phyloP scores from a whole-genome alignment of 2,329 filamentous ascomycete species.

The Cytospora piceae region DNA sequence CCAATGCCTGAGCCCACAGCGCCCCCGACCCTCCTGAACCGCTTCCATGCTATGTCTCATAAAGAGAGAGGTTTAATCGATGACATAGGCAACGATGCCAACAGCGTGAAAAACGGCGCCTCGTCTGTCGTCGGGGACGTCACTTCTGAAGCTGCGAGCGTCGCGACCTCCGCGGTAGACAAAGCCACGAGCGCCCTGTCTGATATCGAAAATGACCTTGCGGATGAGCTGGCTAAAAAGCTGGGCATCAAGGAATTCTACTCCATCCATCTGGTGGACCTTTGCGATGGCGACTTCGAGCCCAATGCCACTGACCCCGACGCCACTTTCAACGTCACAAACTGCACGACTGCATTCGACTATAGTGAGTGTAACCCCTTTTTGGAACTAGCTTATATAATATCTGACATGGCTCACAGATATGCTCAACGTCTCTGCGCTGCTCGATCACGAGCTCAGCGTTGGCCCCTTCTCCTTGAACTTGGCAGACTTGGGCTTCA shows the following conservation, averaged over 20 bases:
- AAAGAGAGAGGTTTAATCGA: conserved; percentile 31
- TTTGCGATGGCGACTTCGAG: conserved; percentile 39
- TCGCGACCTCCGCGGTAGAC: conserved; percentile 27
- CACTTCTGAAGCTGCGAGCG: conserved; percentile 4
- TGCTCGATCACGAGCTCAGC: conserved; percentile 32
- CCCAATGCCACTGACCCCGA: conserved; percentile 34
- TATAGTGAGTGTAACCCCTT: conserved; percentile 8
- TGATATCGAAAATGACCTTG: conserved; percentile 32
- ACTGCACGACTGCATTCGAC: conserved; percentile 35
- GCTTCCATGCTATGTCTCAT: conserved; percentile 33
- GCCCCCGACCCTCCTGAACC: conserved; percentile 34
- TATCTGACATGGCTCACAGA: conserved; percentile 15
- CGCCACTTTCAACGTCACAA: conserved; percentile 35
- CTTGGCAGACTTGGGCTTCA: conserved; percentile 32
- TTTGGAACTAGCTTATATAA: not conserved
- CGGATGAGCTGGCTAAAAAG: conserved; percentile 34
- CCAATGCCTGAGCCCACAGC: conserved; percentile 31
- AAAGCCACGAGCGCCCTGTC: conserved; percentile 33
- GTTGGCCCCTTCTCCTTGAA: conserved; percentile 32
- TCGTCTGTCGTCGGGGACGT: not conserved
- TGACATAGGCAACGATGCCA: conserved; percentile 26
- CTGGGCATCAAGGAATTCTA: conserved; percentile 42
- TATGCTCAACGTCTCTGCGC: conserved; percentile 32
- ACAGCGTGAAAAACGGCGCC: conserved; percentile 23
- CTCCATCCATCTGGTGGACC: conserved; percentile 38